Base-by-base conservation (phyloP, 495 filamentous ascomycete genomes). In the Penicillium atrosanguineum region DNA sequence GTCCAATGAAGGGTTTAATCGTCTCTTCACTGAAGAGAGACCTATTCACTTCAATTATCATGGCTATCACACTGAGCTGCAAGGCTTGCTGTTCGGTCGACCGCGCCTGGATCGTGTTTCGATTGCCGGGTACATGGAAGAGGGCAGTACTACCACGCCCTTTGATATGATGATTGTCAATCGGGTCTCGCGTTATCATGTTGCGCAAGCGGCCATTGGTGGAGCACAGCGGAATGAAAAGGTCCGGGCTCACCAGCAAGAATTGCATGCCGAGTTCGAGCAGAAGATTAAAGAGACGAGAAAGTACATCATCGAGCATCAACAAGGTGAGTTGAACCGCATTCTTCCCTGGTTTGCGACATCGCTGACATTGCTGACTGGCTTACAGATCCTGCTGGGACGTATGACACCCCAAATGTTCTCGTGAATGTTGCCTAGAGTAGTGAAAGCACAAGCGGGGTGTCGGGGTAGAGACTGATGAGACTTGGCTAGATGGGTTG, bases 121-220 rank as follows among this genome's bases (percentile, higher is more conserved):
- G 3, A 79, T 89, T 29, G 75, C 70, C n/a, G 83, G 82, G 4
- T 90, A 91, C 57, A 73, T 72, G 0, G 87, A 90, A 63, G 86
- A 90, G 61, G 87, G 87, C 4, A 82, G 74, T 47, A 89, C 85
- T 0, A 90, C 86, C 0, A 90, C 84, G 9, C 86, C 85, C 6
- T 87, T 89, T 57, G 83, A 89, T 51, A 89, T 89, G 86, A 83
- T 88, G 84, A 67, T 89, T 11, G 62, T 78, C 36, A 91, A 90
- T 50, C 57, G 74, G 15, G 82, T 85, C 11, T 84, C 77, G 6
- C 67, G 86, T 40, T 90, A 79, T 59, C 79, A 88, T 63, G 77
- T 88, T 44, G 83, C 80, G 4, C 70, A 80, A 60, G 59, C 75
- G 18, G 87, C 86, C 25, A 54, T 89, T 31, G 62, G 59, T 15